Evolutionary conservation across 441 rosid species (phyloP).

Genomic region (Gossypium gossypioides): DNA sequence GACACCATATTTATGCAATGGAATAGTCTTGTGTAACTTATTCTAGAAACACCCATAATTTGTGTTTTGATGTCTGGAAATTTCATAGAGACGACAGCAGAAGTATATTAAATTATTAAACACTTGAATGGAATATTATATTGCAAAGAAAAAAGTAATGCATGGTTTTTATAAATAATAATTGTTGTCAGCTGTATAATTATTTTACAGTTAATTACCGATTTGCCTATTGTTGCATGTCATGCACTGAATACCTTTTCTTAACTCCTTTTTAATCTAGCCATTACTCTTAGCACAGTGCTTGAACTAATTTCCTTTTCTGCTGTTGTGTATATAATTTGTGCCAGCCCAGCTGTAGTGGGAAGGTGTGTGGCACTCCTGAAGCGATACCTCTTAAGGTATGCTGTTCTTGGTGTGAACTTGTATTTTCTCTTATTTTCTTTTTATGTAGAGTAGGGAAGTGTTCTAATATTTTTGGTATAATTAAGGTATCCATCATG

Average conservation of each 20-base stretch:
- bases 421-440: slow-evolving; percentile 15
- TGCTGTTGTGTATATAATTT: slow-evolving; percentile 27
- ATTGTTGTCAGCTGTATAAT: background rate
- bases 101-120: background rate
- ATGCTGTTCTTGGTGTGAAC: slow-evolving; percentile 21
- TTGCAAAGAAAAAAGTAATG: slow-evolving; percentile 1
- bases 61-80: slow-evolving; percentile 1
- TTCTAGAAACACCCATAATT: background rate
- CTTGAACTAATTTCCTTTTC: slow-evolving; percentile 8
- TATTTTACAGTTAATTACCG: background rate
- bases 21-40: background rate
- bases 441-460: slow-evolving; percentile 8
- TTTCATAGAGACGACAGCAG: background rate
- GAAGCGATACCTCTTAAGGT: slow-evolving; percentile 87
- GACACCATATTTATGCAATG: background rate
- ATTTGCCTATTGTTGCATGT: background rate
- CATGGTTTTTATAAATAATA: background rate
- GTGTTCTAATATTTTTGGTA: background rate
- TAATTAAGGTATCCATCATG: too few species aligned
- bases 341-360: slow-evolving; percentile 91
- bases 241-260: background rate
- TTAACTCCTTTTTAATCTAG: background rate
- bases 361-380: slow-evolving; percentile 87
- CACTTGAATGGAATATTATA: background rate
- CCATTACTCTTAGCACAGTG: slow-evolving; percentile 1